Conservation (phyloP, 176 grass and related monocot genomes). For the Saccharum officinarum region DNA sequence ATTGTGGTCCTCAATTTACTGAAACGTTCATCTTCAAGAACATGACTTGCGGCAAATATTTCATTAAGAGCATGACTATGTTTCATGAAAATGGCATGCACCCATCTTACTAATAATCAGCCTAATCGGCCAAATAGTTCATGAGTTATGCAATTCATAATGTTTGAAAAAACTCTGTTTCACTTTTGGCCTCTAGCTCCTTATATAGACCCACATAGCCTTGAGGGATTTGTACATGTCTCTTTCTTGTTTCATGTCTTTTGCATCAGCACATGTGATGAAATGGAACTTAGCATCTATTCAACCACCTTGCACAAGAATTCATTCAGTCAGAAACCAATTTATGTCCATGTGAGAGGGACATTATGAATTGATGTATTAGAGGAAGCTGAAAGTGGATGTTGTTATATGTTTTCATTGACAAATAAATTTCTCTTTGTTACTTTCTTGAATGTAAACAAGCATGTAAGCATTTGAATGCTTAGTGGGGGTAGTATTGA, state of each 20-base stretch:
- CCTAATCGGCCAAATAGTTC: background rate
- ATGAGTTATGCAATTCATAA: background rate
- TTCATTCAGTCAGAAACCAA: background rate
- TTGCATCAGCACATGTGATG: too few species aligned
- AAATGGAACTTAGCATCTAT: too few species aligned
- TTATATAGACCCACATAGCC: background rate
- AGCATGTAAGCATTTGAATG: slow-evolving; percentile 84
- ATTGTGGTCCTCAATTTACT: background rate
- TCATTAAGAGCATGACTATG: background rate
- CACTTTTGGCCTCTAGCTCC: background rate
- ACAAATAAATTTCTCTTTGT: slow-evolving; percentile 67
- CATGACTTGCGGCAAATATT: background rate
- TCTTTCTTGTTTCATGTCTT: too few species aligned
- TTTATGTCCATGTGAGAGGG: background rate
- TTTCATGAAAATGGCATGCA: background rate
- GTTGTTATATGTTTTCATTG: slow-evolving; percentile 46
- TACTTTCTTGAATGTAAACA: slow-evolving; percentile 73
- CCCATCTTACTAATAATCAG: background rate
- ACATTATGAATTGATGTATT: background rate
- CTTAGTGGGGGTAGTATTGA: slow-evolving; percentile 68
- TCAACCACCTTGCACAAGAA: too few species aligned
- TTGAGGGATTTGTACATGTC: background rate
- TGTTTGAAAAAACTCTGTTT: background rate
- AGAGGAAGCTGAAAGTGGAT: background rate
- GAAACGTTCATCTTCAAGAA: background rate